Evolutionary conservation across 2,329 filamentous ascomycete genomes (phyloP).

Genomic region (Acrodontium crateriforme): DNA sequence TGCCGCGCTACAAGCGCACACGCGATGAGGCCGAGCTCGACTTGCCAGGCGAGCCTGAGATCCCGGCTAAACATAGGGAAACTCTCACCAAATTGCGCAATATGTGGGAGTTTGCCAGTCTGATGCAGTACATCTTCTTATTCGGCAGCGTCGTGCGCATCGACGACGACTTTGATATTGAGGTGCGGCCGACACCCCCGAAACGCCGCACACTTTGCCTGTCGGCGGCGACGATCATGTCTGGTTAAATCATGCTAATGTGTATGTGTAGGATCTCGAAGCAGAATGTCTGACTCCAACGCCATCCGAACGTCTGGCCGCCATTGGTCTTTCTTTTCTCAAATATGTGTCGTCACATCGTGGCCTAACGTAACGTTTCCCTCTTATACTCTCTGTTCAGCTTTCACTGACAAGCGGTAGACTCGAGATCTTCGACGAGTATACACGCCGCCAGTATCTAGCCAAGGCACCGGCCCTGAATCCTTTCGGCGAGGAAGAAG

Average conservation of each 20-base stretch:
- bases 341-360: slow-evolving; percentile 92
- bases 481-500: slow-evolving; percentile 69
- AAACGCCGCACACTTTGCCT: slow-evolving; percentile 3
- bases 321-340: slow-evolving; percentile 74
- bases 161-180: slow-evolving; percentile 74
- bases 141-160: slow-evolving; percentile 87
- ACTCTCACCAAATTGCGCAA: slow-evolving; percentile 60
- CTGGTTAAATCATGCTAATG: slow-evolving; percentile 1
- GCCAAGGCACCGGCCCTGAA: slow-evolving; percentile 68
- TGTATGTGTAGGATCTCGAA: slow-evolving; percentile 59
- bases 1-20: slow-evolving; percentile 42
- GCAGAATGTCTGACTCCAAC: slow-evolving; percentile 68
- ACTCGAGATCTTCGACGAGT: slow-evolving; percentile 80
- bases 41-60: slow-evolving; percentile 11
- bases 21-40: slow-evolving; percentile 39
- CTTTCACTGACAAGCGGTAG: slow-evolving; percentile 32
- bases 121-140: slow-evolving; percentile 85
- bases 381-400: background rate
- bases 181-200: slow-evolving; percentile 40
- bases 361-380: slow-evolving; percentile 61
- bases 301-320: slow-evolving; percentile 57
- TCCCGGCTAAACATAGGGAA: slow-evolving; percentile 20
- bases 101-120: slow-evolving; percentile 90
- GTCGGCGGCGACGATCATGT: background rate
- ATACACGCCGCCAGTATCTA: slow-evolving; percentile 75